These are phyloP conservation scores for Albugo laibachii DNA, from an alignment of 352 stramenopile genomes.

Conservation along the genomic window DNA sequence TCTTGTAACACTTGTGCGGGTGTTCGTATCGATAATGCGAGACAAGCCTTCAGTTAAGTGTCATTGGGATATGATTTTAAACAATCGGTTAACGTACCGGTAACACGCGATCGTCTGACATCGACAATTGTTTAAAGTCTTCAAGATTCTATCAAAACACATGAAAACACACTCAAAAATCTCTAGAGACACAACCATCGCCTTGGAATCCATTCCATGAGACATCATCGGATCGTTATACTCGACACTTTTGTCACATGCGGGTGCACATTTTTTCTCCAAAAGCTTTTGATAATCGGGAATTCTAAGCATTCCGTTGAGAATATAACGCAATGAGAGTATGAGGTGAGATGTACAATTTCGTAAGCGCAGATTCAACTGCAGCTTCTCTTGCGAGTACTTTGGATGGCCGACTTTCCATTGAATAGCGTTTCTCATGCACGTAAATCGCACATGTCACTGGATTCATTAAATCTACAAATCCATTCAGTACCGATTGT, in stretches of 20 bases:
- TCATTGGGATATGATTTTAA: constrained; percentile 5
- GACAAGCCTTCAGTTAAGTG: constrained; percentile 30
- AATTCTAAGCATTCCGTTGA: not conserved
- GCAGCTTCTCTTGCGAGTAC: constrained; percentile 11
- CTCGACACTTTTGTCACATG: not conserved
- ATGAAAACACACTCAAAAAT: too few species aligned
- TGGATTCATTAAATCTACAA: constrained; percentile 4
- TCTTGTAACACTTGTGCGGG: constrained; percentile 71
- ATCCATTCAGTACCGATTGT: not conserved
- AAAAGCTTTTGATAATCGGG: constrained; percentile 9
- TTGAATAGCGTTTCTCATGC: constrained; percentile 5
- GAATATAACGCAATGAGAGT: not conserved
- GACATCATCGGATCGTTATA: constrained; percentile 1
- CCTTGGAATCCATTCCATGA: constrained; percentile 3
- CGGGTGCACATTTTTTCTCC: constrained; percentile 3
- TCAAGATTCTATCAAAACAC: constrained; percentile 17
- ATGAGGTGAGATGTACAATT: constrained; percentile 6
- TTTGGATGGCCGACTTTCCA: constrained; percentile 4
- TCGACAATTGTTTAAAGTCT: constrained; percentile 44
- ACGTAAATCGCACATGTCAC: constrained; percentile 11
- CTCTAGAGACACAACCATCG: constrained; percentile 1
- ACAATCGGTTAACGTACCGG: constrained; percentile 12
- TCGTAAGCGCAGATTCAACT: constrained; percentile 9
- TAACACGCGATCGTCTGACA: constrained; percentile 37
- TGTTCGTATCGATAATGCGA: constrained; percentile 42